Evolutionary conservation across 495 filamentous ascomycete genomes (phyloP).

Genomic region (Neurospora pannonica): DNA sequence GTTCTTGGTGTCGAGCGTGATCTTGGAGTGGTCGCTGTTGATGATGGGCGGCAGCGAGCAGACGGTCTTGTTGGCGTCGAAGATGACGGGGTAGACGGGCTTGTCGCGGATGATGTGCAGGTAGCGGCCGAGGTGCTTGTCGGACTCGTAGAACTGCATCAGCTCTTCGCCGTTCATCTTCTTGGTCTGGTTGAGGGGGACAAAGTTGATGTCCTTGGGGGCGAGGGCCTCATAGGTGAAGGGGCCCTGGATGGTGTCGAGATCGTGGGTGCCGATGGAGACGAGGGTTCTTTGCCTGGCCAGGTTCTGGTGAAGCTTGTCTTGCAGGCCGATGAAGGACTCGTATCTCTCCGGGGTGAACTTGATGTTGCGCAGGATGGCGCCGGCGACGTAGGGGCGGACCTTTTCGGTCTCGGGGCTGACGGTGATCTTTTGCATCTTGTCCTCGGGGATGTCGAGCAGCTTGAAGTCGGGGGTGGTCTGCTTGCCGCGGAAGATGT

Average conservation of each 20-base stretch:
- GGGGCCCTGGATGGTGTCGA: constrained; percentile 86
- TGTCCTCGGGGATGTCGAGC: constrained; percentile 56
- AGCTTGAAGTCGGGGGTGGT: constrained; percentile 70
- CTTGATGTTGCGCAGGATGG: constrained; percentile 79
- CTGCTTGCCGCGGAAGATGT: constrained; percentile 76
- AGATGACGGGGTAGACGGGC: constrained; percentile 93
- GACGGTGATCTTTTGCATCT: constrained; percentile 71
- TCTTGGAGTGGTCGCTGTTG: constrained; percentile 94
- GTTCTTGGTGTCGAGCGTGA: constrained; percentile 78
- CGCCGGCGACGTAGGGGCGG: constrained; percentile 75
- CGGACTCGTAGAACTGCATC: constrained; percentile 93
- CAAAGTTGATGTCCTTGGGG: constrained; percentile 87
- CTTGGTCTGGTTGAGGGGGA: constrained; percentile 81
- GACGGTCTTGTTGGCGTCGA: constrained; percentile 76
- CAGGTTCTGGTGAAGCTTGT: constrained; percentile 96
- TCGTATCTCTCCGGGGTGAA: constrained; percentile 88
- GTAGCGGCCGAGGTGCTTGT: constrained; percentile 70
- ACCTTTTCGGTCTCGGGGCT: constrained; percentile 70
- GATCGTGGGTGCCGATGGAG: constrained; percentile 92
- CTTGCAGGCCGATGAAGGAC: constrained; percentile 95
- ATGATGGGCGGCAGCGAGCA: constrained; percentile 96
- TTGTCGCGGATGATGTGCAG: constrained; percentile 91
- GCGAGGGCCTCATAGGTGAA: constrained; percentile 93
- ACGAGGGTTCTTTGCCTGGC: constrained; percentile 88
- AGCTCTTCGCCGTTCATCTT: constrained; percentile 79